Conservation (phyloP, 441 rosid species). For the Populus hybrid region DNA sequence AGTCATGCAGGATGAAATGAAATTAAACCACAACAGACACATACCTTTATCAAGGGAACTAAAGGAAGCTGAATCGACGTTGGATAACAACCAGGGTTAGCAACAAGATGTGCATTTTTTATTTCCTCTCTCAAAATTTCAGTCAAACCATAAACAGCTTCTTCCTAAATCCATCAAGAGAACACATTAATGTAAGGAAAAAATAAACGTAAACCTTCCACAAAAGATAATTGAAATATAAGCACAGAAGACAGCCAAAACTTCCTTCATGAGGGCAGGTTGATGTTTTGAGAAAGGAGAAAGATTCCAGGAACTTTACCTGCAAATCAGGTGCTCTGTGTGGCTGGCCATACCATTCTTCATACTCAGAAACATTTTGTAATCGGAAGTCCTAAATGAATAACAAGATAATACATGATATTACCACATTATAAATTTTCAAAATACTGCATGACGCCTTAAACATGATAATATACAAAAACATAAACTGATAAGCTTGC, state of each 20-base stretch:
- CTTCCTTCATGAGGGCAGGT: background rate
- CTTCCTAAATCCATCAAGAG: constrained; percentile 48
- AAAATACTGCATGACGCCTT: background rate
- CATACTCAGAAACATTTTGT: constrained; percentile 49
- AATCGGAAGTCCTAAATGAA: constrained; percentile 76
- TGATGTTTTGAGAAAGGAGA: background rate
- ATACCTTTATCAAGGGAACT: constrained; percentile 81
- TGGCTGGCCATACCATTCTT: constrained; percentile 93
- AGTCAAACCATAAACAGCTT: constrained; percentile 93
- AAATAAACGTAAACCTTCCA: background rate
- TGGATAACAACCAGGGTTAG: constrained; percentile 98
- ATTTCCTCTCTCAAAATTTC: constrained; percentile 75
- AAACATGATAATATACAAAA: background rate
- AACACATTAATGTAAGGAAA: background rate
- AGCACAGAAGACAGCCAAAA: background rate
- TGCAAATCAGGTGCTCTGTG: constrained; percentile 84
- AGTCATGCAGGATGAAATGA: constrained; percentile 6
- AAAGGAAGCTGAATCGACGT: constrained; percentile 94
- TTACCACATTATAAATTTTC: constrained; percentile 8
- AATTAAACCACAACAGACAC: background rate
- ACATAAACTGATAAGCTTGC: constrained; percentile 43
- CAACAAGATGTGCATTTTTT: constrained; percentile 69
- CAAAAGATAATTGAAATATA: background rate
- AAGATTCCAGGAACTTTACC: constrained; percentile 32
- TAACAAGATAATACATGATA: constrained; percentile 9